Evolutionary conservation across 306 rosid species (phyloP), one percentile per base, ranked within the genome.

Genomic region (Gillenia trifoliata): DNA sequence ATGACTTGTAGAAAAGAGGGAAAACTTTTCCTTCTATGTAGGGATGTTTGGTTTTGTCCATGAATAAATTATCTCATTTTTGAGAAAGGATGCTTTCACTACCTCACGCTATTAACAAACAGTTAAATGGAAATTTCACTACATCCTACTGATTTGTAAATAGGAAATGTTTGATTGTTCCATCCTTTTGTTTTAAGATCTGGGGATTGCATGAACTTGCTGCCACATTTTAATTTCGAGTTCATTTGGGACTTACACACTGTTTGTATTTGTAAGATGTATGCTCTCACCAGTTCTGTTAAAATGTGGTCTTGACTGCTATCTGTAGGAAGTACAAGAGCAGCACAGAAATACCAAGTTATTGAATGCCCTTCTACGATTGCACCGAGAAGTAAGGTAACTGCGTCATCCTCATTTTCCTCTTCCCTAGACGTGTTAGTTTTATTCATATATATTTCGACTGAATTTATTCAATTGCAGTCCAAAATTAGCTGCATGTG

Each of bases 351-450:
- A 87, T 85, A 89, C 97, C 64, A 94, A 94, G 83, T 81, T 94
- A 78, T 83, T 92, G 96, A 88, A 92, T 81, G 88, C 93, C 41
- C 99, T 94, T 73, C 80, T 94, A 75, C 86, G 89, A 66, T 85
- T 94, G 76, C 97, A 94, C 80, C 87, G 96, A 75, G 99, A 94
- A 89, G 93, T 90, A 75, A 94, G 99, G 99, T 90, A 83, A 62
- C 29, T 72, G 64, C 25, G 67, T 23, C 36, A 31, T 55, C 56
- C 79, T 80, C 63, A 70, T 81, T 83, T 70, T 66, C 69, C 67
- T 49, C 16, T 19, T 43, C 15, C 11, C 55, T 75, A 52, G 33
- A 49, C 72, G 28, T 49, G 38, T 19, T 77, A 78, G 45, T 62
- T 57, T 71, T 70, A 34, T 86, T 70, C 75, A 23, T 75, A 59